phyloP scores from a whole-genome alignment of 345 rosid species.

The Brassica nigra region DNA sequence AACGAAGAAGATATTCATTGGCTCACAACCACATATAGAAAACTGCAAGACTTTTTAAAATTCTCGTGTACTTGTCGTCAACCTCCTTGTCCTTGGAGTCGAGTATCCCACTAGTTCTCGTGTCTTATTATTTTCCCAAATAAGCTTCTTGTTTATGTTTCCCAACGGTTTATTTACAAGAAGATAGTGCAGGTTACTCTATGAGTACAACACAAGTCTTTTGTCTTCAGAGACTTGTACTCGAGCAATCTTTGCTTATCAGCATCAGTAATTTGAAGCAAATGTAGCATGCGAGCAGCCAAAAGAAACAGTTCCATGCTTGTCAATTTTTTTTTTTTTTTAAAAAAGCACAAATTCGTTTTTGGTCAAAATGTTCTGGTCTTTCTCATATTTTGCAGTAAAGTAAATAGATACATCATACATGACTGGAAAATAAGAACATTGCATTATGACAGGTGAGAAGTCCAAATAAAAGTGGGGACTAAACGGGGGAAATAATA shows the following conservation, averaged over 20 bases:
- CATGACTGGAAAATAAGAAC: not conserved
- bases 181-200: not conserved
- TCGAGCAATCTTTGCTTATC: not conserved
- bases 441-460: not conserved
- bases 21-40: not conserved
- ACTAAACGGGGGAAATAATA: not conserved
- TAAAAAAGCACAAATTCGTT: not conserved
- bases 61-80: not conserved
- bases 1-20: not conserved
- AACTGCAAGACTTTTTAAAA: not conserved
- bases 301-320: not conserved
- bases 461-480: not conserved
- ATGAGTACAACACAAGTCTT: not conserved
- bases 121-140: not conserved
- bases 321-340: not conserved
- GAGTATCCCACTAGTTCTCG: not conserved
- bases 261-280: not conserved
- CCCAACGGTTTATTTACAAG: not conserved
- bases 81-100: not conserved
- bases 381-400: not conserved
- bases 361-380: not conserved
- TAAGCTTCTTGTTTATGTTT: not conserved
- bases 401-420: not conserved
- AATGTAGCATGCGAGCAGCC: not conserved
- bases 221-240: no score